Base-by-base conservation (phyloP, 495 filamentous ascomycete genomes). In the Daldinia caldariorum region DNA sequence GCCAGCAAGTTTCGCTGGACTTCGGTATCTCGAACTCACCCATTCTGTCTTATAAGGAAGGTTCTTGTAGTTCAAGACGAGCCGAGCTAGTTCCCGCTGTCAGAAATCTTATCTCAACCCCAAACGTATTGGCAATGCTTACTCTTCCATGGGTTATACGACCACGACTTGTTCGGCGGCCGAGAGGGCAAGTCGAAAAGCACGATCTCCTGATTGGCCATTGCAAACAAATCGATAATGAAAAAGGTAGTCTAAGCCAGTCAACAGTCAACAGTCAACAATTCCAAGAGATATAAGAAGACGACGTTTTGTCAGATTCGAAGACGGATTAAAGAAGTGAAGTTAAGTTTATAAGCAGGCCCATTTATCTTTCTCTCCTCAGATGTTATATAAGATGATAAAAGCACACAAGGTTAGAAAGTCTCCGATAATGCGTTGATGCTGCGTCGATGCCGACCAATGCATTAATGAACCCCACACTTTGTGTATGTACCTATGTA, bases 21-120 rank as follows among this genome's bases (percentile, higher is more conserved):
- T 8, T 20, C 16, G 26, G 20, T 13, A n/a, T n/a, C n/a, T n/a
- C n/a, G 35, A 34, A 29, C 65, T 9, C 59, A 87, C 75, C 87
- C 87, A 91, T 83, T 88, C 80, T 4, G 89, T 91, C 62, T 81
- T 79, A 78, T 89, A 90, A 54, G 84, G 79, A n/a, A 90, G 74
- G 6, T 79, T 77, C 73, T 91, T 90, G 79, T 82, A 88, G 77
- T 90, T 89, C 39, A 91, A 78, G 5, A 78, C 45, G 13, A 90
- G 67, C 3, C 88, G 87, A 50, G 85, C 88, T 89, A 51, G 57
- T 31, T 26, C 26, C 41, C 12, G 31, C 6, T 26, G 3, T 67
- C 35, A 32, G 49, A 49, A 12, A 10, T 12, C 14, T 20, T 53
- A 50, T n/a, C 37, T 54, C 13, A 0, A n/a, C n/a, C 18, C 14